Percentiles rank a stretch among this genome's conserved stretches.
phyloP scores from a whole-genome alignment of 345 rosid species.

The Murraya paniculata region DNA sequence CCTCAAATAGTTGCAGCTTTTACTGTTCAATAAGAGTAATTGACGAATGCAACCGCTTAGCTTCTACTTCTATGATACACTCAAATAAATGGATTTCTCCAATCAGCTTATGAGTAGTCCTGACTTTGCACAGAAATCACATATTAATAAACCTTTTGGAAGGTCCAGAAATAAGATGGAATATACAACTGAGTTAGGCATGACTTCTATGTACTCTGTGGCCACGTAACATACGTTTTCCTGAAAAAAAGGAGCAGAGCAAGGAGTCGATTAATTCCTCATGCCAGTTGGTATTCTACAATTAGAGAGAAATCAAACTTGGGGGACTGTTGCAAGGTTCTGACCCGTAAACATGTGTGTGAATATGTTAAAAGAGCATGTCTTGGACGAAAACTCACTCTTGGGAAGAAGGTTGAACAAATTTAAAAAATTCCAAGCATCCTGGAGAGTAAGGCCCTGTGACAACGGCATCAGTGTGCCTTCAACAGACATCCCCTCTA shows the following conservation, averaged over 20 bases:
- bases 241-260: conserved; percentile 17
- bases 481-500: conserved; percentile 15
- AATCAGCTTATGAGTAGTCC: conserved; percentile 4
- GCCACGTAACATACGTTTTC: conserved; percentile 23
- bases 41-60: not conserved
- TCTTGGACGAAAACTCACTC: conserved; percentile 30
- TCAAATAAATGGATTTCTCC: conserved; percentile 12
- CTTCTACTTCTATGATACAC: conserved; percentile 8
- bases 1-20: conserved; percentile 5
- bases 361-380: not conserved
- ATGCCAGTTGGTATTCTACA: not conserved
- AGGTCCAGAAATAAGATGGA: conserved; percentile 13
- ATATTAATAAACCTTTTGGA: not conserved
- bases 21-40: conserved; percentile 6
- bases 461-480: conserved; percentile 10
- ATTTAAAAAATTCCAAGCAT: conserved; percentile 12
- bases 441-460: conserved; percentile 23
- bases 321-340: not conserved
- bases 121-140: conserved; percentile 24
- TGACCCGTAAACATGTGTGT: not conserved
- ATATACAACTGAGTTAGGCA: conserved; percentile 26
- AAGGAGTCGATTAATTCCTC: not conserved
- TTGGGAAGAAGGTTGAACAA: conserved; percentile 17
- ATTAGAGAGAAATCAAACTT: not conserved
- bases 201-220: conserved; percentile 29